Base-by-base conservation (phyloP, 176 grass and related monocot species). In the Oryza glaberrima region DNA sequence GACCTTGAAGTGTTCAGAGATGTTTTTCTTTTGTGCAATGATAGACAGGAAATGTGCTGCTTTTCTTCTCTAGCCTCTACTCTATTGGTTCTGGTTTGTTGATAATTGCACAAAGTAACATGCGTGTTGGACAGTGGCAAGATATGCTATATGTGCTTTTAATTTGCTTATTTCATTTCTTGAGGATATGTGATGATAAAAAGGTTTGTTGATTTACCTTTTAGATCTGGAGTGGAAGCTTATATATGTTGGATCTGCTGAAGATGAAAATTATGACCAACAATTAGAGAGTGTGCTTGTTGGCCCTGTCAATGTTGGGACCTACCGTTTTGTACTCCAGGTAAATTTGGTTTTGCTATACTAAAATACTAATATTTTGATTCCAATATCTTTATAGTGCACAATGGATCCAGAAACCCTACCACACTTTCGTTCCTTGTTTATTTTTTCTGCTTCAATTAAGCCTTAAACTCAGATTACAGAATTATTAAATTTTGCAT, bases 211-310 rank as follows among this genome's bases (percentile, higher is more conserved):
- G 20, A 11, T 85, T 64, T 30, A 66, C 69, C 54, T 76, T 75
- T 74, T 43, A 95, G 93, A 95, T 86, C 78, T 95, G 67, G 93
- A 95, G n/a, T 99, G 96, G 96, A 99, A 99, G 76, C 93, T 99
- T 56, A 91, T 87, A 70, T 99, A 99, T 70, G 96, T 99, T 68
- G 96, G 96, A 82, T 99, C 96, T 32, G 96, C 96, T 48, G 96
- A 99, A 91, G 96, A 99, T 35, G 96, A 99, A 78, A 96, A 90
- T 69, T 99, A 96, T 44, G 96, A 99, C 69, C 96, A 99, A 58
- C 91, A 94, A 58, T 90, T 99, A 80, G 96, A 99, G 70, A 99
- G 96, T 3, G 96, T 96, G 20, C 88, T 99, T 86, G 96, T 99
- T 86, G 96, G 93, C 43, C 96, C 96, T 15, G 93, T 99, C 81